Base-by-base conservation (phyloP, 2,329 filamentous ascomycete species). In the Cladophialophora carrionii region DNA sequence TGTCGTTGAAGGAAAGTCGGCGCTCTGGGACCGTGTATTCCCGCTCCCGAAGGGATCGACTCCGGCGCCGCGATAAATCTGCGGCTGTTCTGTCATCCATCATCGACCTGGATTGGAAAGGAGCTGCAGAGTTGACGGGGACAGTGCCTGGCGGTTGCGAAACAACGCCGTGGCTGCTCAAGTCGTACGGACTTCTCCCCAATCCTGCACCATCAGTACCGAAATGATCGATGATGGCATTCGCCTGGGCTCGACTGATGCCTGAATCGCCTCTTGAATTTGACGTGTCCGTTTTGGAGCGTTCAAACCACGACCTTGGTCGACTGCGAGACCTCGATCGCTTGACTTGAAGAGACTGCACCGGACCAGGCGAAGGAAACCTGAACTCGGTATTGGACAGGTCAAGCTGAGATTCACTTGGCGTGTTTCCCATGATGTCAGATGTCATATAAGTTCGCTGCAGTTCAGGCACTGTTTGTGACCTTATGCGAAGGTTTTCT, bases 341-440 rank as follows among this genome's bases (percentile, higher is more conserved):
- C 37, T 61, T 58, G 24, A 37, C 41, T n/a, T 48, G 49, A 24
- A 34, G 46, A 26, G 53, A 31, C 17, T 58, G 20, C 26, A 68
- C 67, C 12, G 71, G 65, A 9, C 57, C 58, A 34, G 71, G 71
- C 1, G 71, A 71, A 17, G 71, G 71, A 62, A 71, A 71, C 24
- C 70, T 65, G 41, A 72, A 32, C 1, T 71, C 68, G 8, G 49
- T 34, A 9, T 53, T 49, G 4, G 49, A 54, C 22, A 64, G 61
- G 61, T 58, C 55, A 9, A 72, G 57, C 53, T 34, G 67, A 2
- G 71, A 71, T 5, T 41, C 24, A 57, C 63, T 68, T 14, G 57
- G 51, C 41, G 54, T 49, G 57, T 62, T 61, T 12, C 41, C 56
- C 32, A 59, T 57, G 31, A 51, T 32, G 37, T 67, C 29, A 20